Conservation (phyloP, 768 basidiomycete species). For the Leccinum boreale region DNA sequence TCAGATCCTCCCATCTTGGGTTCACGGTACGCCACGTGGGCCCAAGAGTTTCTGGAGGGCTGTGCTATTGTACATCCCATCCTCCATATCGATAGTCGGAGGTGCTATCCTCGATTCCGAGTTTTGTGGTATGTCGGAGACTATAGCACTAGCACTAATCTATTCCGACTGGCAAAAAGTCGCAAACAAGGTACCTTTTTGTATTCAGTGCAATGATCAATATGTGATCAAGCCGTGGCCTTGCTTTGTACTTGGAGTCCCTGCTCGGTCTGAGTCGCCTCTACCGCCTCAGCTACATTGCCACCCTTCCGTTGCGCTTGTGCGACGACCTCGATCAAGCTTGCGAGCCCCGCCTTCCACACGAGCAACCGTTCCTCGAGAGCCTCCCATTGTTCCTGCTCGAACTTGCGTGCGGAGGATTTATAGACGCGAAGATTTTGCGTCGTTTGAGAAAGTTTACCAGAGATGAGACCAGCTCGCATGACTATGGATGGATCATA, state of each 20-base stretch:
- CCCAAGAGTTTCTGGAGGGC: too few species aligned
- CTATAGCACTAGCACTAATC: too few species aligned
- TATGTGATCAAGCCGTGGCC: slow-evolving; percentile 13
- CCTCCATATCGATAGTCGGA: too few species aligned
- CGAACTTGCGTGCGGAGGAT: slow-evolving; percentile 73
- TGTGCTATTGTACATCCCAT: too few species aligned
- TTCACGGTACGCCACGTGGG: too few species aligned
- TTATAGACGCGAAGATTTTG: slow-evolving; percentile 71
- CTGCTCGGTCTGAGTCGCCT: slow-evolving; percentile 23
- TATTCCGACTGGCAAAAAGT: too few species aligned
- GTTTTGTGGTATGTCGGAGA: too few species aligned
- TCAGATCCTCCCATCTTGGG: too few species aligned
- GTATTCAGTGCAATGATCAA: background rate
- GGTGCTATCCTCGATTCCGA: too few species aligned
- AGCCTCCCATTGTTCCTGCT: slow-evolving; percentile 73
- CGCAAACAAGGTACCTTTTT: background rate
- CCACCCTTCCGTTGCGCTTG: slow-evolving; percentile 44
- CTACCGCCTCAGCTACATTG: slow-evolving; percentile 17
- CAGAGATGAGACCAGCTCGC: slow-evolving; percentile 72
- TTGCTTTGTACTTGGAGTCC: slow-evolving; percentile 20
- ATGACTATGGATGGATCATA: slow-evolving; percentile 50
- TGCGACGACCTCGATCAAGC: slow-evolving; percentile 69
- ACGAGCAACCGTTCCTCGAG: slow-evolving; percentile 70
- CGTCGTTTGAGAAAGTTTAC: slow-evolving; percentile 79
- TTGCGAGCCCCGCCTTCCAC: slow-evolving; percentile 72